Conservation (phyloP, 2,329 filamentous ascomycete genomes). For the Waltergamsia citrina region DNA sequence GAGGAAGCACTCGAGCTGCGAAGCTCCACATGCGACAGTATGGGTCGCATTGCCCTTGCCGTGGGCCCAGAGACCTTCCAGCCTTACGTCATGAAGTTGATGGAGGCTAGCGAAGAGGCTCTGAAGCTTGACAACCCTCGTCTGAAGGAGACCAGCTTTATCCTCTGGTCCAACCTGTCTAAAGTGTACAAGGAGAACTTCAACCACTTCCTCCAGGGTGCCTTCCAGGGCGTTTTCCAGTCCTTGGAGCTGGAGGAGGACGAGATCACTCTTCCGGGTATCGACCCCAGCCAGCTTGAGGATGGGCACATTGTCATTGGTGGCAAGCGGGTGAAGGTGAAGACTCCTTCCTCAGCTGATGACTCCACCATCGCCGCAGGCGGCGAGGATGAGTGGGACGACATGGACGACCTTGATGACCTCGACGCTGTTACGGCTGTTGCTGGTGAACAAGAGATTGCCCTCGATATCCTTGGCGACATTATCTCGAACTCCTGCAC, state of each 20-base stretch:
- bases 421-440: slow-evolving; percentile 78
- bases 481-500: slow-evolving; percentile 79
- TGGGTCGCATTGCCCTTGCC: slow-evolving; percentile 85
- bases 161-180: slow-evolving; percentile 88
- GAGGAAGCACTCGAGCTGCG: slow-evolving; percentile 86
- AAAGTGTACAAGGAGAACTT: slow-evolving; percentile 88
- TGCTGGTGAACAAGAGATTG: slow-evolving; percentile 94
- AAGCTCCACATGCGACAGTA: slow-evolving; percentile 81
- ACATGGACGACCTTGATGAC: slow-evolving; percentile 73
- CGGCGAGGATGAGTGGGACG: slow-evolving; percentile 43
- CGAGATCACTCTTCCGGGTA: slow-evolving; percentile 68
- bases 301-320: slow-evolving; percentile 69
- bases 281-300: slow-evolving; percentile 47
- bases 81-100: slow-evolving; percentile 81
- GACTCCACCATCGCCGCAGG: slow-evolving; percentile 47
- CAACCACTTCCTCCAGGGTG: slow-evolving; percentile 65
- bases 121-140: slow-evolving; percentile 81
- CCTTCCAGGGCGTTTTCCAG: slow-evolving; percentile 71
- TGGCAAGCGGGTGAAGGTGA: slow-evolving; percentile 80
- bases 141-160: slow-evolving; percentile 92
- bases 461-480: slow-evolving; percentile 88
- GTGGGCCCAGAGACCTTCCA: slow-evolving; percentile 83
- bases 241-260: slow-evolving; percentile 84
- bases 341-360: slow-evolving; percentile 41
- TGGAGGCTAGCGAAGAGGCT: slow-evolving; percentile 87